phyloP scores from a whole-genome alignment of 2,329 filamentous ascomycete genomes.

The Mariannaea sp. region DNA sequence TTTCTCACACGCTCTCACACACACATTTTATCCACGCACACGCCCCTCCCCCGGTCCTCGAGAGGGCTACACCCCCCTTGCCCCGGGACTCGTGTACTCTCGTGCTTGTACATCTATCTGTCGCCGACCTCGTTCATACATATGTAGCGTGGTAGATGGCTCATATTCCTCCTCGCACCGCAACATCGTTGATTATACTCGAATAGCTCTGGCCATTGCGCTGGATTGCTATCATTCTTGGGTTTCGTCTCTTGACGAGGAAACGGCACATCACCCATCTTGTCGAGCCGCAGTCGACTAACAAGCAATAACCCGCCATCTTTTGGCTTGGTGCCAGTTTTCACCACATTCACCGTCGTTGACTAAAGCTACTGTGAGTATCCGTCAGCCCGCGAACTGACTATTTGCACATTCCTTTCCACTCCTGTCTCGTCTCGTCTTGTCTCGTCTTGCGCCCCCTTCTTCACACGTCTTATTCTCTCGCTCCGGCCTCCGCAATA shows the following conservation, averaged over 20 bases:
- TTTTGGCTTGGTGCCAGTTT: background rate
- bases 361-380: constrained; percentile 8
- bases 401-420: constrained; percentile 6
- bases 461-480: constrained; percentile 11
- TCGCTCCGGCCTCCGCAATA: constrained; percentile 30
- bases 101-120: constrained; percentile 30
- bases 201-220: constrained; percentile 34
- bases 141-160: constrained; percentile 35
- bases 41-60: constrained; percentile 21
- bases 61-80: constrained; percentile 25
- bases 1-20: constrained; percentile 10
- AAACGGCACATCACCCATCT: background rate
- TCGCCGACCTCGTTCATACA: constrained; percentile 35
- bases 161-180: constrained; percentile 30
- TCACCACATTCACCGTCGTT: background rate
- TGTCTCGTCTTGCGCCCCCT: constrained; percentile 1
- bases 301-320: background rate
- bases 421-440: constrained; percentile 7
- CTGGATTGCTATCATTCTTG: constrained; percentile 23
- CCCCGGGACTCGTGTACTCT: constrained; percentile 34
- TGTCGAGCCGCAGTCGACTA: background rate
- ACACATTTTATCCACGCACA: constrained; percentile 4
- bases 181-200: constrained; percentile 28
- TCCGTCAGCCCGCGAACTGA: constrained; percentile 5
- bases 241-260: constrained; percentile 13